Evolutionary conservation across 331 rosid species (phyloP).

Genomic region (Pyrus hybrid): DNA sequence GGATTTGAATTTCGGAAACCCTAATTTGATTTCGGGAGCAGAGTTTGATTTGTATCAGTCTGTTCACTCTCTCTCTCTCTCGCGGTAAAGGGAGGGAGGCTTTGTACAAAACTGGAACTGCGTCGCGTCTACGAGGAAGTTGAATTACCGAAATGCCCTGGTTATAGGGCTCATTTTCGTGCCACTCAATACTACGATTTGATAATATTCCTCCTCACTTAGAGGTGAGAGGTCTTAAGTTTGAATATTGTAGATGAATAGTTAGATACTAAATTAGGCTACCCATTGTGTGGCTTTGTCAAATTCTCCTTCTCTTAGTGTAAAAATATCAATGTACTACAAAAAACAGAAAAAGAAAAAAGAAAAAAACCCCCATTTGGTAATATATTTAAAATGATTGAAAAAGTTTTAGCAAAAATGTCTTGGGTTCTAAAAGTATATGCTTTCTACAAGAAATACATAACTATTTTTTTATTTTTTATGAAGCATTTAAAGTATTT

Average conservation of each 20-base stretch:
- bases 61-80: not conserved
- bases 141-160: not conserved
- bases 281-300: accelerated
- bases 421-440: too few species aligned
- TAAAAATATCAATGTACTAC: too few species aligned
- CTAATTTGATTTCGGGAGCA: too few species aligned
- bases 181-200: too few species aligned
- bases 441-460: accelerated
- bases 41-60: too few species aligned
- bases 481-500: too few species aligned
- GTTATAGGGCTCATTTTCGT: too few species aligned
- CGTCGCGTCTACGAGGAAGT: not conserved
- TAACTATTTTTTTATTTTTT: too few species aligned
- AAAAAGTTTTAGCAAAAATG: too few species aligned
- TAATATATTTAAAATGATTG: too few species aligned
- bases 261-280: accelerated
- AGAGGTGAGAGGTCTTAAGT: accelerated
- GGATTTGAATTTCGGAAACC: too few species aligned
- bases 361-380: accelerated
- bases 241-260: accelerated
- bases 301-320: accelerated
- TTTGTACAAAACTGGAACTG: not conserved
- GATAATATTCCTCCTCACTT: accelerated
- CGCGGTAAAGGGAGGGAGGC: not conserved
- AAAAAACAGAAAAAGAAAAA: too few species aligned